Evolutionary conservation across 2,329 filamentous ascomycete genomes (phyloP).

Genomic region (Uncinocarpus reesii): DNA sequence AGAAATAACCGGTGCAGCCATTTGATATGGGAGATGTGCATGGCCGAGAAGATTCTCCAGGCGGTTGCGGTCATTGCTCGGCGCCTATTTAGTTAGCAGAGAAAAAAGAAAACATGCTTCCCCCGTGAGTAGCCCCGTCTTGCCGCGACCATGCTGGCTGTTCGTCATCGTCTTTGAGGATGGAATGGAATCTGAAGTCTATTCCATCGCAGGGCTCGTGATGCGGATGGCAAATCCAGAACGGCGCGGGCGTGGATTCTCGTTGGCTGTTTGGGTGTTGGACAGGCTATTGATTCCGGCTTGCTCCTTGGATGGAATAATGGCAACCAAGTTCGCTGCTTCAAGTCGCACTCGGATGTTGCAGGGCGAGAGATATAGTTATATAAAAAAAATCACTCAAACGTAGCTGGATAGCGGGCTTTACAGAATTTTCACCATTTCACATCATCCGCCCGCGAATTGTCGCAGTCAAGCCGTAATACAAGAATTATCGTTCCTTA

Average conservation of each 20-base stretch:
- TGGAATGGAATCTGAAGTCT: no score
- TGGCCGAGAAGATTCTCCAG: background rate
- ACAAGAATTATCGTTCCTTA: background rate
- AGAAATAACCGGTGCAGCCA: background rate
- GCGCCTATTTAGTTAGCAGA: background rate
- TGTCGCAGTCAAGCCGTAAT: background rate
- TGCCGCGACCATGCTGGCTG: no score
- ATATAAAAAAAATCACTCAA: background rate
- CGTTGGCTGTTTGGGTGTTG: no score
- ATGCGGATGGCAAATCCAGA: background rate
- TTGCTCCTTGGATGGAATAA: background rate
- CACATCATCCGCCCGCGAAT: background rate
- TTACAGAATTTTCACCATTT: background rate
- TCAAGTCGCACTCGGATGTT: no score
- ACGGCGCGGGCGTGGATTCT: no score
- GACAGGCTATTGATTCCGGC: no score
- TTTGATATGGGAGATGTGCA: background rate
- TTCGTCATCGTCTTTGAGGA: background rate
- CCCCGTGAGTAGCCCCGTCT: constrained; percentile 5
- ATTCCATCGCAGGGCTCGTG: no score
- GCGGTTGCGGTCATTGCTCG: background rate
- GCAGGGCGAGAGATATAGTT: background rate
- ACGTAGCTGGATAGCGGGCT: background rate
- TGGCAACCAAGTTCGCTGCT: no score
- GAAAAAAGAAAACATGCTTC: background rate